These are phyloP conservation scores for Akanthomyces lecanii DNA, from an alignment of 2,329 filamentous ascomycete genomes.

Conservation along the genomic window DNA sequence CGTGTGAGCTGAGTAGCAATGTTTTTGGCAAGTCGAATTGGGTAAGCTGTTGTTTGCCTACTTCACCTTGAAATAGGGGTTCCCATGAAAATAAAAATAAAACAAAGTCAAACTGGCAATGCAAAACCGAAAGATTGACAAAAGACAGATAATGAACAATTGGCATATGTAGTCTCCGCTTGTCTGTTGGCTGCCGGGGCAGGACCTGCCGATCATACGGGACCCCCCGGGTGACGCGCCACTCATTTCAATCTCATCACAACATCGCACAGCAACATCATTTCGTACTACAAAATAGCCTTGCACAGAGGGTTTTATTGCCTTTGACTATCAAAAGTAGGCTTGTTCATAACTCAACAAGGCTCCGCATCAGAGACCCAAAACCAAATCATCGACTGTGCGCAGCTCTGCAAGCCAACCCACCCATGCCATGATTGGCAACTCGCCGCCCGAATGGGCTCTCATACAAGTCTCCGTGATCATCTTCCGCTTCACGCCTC, in stretches of 20 bases:
- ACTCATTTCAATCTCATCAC: neutral
- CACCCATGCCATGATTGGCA: constrained; percentile 32
- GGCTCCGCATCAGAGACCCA: neutral
- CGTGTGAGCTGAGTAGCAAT: too few relatives aligned
- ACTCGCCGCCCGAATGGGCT: constrained; percentile 36
- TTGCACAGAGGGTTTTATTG: too few relatives aligned
- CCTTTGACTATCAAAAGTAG: too few relatives aligned
- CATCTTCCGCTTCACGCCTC: constrained; percentile 40
- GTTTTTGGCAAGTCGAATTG: too few relatives aligned
- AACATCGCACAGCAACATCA: neutral
- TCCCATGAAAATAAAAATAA: too few relatives aligned
- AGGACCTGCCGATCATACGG: neutral
- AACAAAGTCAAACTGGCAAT: too few relatives aligned
- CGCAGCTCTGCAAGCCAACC: neutral
- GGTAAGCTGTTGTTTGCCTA: too few relatives aligned
- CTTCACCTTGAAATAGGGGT: too few relatives aligned
- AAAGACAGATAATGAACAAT: too few relatives aligned
- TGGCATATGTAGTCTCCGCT: neutral
- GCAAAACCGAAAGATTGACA: too few relatives aligned
- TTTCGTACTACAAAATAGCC: too few relatives aligned
- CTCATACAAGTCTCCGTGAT: constrained; percentile 44
- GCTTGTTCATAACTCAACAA: too few relatives aligned
- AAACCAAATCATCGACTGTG: neutral
- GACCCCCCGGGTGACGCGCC: neutral
- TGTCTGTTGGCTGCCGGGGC: neutral